Evolutionary conservation across 306 rosid genomes (phyloP).

Genomic region (Casuarina glauca): DNA sequence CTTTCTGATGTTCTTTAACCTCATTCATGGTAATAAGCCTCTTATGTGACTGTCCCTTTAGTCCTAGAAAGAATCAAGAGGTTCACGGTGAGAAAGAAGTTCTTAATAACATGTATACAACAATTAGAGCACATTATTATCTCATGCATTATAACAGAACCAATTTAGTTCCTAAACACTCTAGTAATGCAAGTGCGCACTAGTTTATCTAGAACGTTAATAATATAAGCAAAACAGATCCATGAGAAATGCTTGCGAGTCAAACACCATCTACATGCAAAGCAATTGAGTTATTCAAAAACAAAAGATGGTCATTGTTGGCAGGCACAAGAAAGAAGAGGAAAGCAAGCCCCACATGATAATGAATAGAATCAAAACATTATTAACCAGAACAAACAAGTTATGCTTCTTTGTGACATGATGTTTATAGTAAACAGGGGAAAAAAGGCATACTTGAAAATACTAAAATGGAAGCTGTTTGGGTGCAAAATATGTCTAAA

Average conservation of each 20-base stretch:
- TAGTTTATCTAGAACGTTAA: background rate
- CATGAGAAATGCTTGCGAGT: background rate
- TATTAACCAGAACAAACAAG: background rate
- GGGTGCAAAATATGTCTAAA: background rate
- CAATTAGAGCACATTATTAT: background rate
- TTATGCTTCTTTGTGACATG: background rate
- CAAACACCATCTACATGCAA: background rate
- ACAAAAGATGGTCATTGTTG: background rate
- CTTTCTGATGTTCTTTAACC: slow-evolving; percentile 74
- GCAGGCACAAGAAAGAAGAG: background rate
- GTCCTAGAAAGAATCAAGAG: slow-evolving; percentile 48
- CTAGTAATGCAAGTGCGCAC: background rate
- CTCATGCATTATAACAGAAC: background rate
- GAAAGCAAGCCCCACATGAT: background rate
- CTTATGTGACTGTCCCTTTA: slow-evolving; percentile 86
- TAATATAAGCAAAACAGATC: background rate
- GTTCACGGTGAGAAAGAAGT: slow-evolving; percentile 11
- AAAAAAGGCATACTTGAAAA: background rate
- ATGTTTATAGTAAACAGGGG: background rate
- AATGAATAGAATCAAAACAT: background rate
- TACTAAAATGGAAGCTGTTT: background rate
- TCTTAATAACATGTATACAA: slow-evolving; percentile 1
- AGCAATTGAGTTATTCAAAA: background rate
- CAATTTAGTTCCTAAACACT: background rate
- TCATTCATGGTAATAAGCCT: slow-evolving; percentile 81